phyloP scores from a whole-genome alignment of 192 early-diverging fungal genomes.

The Geosiphon pyriformis region DNA sequence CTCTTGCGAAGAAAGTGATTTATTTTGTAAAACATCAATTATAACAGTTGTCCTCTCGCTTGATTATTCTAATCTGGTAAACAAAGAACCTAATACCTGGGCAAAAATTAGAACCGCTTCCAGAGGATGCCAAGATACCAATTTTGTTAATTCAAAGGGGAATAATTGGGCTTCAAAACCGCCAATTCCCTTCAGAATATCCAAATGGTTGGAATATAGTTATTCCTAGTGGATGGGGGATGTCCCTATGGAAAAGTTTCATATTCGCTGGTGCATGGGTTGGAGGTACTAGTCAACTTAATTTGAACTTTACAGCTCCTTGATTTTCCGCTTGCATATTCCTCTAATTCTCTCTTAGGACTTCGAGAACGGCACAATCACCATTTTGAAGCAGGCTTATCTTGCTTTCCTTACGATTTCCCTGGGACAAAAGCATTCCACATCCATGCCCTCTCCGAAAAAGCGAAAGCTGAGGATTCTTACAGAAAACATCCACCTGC shows the following conservation, averaged over 20 bases:
- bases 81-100: conserved; percentile 64
- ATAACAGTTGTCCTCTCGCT: too few relatives aligned
- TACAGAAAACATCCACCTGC: conserved; percentile 69
- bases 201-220: conserved; percentile 77
- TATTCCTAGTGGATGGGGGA: conserved; percentile 76
- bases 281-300: conserved; percentile 44
- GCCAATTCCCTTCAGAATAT: conserved; percentile 39
- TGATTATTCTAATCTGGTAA: too few relatives aligned
- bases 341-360: not conserved
- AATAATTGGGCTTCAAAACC: not conserved
- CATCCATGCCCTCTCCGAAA: conserved; percentile 36
- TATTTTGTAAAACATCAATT: too few relatives aligned
- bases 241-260: conserved; percentile 83
- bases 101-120: conserved; percentile 46
- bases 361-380: conserved; percentile 63
- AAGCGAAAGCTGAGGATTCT: conserved; percentile 36
- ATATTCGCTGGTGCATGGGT: conserved; percentile 82
- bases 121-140: conserved; percentile 64
- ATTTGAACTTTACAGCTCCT: too few relatives aligned
- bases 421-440: conserved; percentile 68
- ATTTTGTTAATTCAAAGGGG: conserved; percentile 78
- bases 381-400: conserved; percentile 70
- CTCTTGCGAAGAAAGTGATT: too few relatives aligned
- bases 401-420: conserved; percentile 81
- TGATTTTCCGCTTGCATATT: too few relatives aligned